Evolutionary conservation across 2,329 filamentous ascomycete genomes (phyloP).

Genomic region (Pestalotiopsis sp.): DNA sequence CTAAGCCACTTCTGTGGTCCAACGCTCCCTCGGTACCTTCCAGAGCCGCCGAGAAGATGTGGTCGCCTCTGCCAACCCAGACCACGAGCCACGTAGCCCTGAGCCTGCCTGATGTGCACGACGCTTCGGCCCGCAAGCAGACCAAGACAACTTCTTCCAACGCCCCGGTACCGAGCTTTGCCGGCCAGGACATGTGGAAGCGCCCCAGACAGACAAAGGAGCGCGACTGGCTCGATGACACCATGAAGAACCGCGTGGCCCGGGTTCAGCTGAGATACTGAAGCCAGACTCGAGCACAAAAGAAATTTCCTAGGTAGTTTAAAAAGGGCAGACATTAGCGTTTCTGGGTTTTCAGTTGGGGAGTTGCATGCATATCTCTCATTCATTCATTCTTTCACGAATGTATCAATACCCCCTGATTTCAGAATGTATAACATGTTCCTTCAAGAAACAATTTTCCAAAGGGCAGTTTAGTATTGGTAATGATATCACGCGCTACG

Average conservation of each 20-base stretch:
- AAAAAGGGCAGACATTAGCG: not conserved
- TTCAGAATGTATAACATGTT: not conserved
- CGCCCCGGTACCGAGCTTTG: slow-evolving; percentile 18
- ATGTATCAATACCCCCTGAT: not conserved
- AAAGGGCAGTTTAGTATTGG: not conserved
- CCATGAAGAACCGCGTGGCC: slow-evolving; percentile 8
- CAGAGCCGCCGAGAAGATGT: slow-evolving; percentile 13
- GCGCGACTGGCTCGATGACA: slow-evolving; percentile 9
- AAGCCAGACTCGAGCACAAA: not conserved
- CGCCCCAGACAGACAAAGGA: not conserved
- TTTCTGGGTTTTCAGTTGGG: not conserved
- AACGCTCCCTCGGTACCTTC: slow-evolving; percentile 9
- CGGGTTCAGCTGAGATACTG: slow-evolving; percentile 10
- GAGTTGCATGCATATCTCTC: not conserved
- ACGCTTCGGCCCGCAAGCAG: not conserved
- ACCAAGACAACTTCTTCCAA: slow-evolving; percentile 11
- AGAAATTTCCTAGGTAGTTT: not conserved
- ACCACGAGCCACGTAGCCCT: not conserved
- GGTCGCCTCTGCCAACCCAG: slow-evolving; percentile 13
- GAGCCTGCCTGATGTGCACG: not conserved
- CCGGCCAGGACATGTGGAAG: slow-evolving; percentile 26
- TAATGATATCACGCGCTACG: not conserved
- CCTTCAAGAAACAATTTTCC: not conserved
- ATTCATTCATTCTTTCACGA: not conserved
- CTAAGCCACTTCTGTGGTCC: slow-evolving; percentile 21